Evolutionary conservation across 495 filamentous ascomycete genomes (phyloP).

Genomic region (Xylaria cubensis): DNA sequence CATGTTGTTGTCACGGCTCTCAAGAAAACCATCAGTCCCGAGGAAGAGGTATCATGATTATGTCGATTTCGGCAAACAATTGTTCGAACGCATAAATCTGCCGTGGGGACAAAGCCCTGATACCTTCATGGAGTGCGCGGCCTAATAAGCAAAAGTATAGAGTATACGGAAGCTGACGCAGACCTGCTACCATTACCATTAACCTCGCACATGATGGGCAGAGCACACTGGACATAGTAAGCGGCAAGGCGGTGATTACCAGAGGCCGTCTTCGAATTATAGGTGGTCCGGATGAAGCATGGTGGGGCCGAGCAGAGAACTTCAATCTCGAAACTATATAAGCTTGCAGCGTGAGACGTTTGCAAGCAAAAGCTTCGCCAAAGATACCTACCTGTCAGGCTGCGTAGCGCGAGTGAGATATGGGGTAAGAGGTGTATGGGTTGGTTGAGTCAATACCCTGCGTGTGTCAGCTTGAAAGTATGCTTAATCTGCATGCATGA

Average conservation of each 20-base stretch:
- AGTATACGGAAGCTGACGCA: background rate
- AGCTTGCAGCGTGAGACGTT: background rate
- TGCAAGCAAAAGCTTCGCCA: background rate
- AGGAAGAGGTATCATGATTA: conserved; percentile 33
- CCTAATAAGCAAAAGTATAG: background rate
- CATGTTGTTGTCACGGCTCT: conserved; percentile 50
- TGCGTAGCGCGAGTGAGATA: background rate
- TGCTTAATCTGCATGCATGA: conserved; percentile 7
- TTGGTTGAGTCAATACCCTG: background rate
- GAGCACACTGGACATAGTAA: background rate
- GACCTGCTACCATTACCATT: background rate
- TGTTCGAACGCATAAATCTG: background rate
- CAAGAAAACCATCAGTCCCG: conserved; percentile 42
- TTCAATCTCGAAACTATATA: background rate
- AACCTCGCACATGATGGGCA: background rate
- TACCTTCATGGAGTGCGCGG: background rate
- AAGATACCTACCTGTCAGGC: background rate
- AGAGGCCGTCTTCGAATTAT: background rate
- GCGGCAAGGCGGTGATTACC: background rate
- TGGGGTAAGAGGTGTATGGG: background rate
- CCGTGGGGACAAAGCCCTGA: background rate
- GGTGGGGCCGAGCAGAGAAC: background rate
- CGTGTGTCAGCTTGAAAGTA: background rate
- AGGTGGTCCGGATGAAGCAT: background rate
- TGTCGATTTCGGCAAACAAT: background rate